Percentiles rank a stretch among this genome's conserved stretches.
phyloP scores from a whole-genome alignment of 768 basidiomycete genomes.

The Antrodiella citrinella region DNA sequence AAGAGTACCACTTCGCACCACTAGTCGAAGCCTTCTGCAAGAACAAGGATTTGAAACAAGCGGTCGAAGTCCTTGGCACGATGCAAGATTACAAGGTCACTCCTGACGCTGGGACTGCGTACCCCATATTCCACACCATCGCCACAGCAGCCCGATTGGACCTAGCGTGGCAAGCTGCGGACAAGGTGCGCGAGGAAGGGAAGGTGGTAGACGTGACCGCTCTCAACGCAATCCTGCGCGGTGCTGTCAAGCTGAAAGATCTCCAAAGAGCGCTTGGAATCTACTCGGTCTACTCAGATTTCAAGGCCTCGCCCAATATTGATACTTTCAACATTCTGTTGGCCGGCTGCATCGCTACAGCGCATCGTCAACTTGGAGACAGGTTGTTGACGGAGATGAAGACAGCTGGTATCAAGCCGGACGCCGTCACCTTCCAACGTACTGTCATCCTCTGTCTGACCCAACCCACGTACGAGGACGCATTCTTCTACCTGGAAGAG shows the following conservation, averaged over 20 bases:
- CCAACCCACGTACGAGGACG: constrained; percentile 71
- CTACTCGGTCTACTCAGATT: constrained; percentile 56
- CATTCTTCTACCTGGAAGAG: constrained; percentile 83
- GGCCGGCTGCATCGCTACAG: constrained; percentile 48
- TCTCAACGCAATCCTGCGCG: constrained; percentile 62
- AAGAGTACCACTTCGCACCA: constrained; percentile 73
- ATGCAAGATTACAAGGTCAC: constrained; percentile 50
- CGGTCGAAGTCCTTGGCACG: constrained; percentile 46
- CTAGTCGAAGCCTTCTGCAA: constrained; percentile 67
- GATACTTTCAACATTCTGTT: constrained; percentile 67
- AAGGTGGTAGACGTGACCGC: constrained; percentile 46
- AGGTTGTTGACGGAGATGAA: constrained; percentile 62
- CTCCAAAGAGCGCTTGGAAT: constrained; percentile 70
- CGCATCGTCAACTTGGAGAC: constrained; percentile 62
- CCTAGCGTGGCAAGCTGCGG: constrained; percentile 52
- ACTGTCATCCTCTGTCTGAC: constrained; percentile 66
- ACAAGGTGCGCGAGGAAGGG: constrained; percentile 47
- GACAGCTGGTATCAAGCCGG: constrained; percentile 41
- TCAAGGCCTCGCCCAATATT: constrained; percentile 47
- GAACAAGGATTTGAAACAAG: constrained; percentile 50
- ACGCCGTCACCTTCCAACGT: constrained; percentile 54
- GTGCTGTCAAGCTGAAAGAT: constrained; percentile 52
- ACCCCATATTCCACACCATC: constrained; percentile 45
- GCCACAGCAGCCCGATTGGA: constrained; percentile 49
- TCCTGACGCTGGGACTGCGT: constrained; percentile 43